Conservation (phyloP, 2,329 filamentous ascomycete species). For the Alternaria panax region DNA sequence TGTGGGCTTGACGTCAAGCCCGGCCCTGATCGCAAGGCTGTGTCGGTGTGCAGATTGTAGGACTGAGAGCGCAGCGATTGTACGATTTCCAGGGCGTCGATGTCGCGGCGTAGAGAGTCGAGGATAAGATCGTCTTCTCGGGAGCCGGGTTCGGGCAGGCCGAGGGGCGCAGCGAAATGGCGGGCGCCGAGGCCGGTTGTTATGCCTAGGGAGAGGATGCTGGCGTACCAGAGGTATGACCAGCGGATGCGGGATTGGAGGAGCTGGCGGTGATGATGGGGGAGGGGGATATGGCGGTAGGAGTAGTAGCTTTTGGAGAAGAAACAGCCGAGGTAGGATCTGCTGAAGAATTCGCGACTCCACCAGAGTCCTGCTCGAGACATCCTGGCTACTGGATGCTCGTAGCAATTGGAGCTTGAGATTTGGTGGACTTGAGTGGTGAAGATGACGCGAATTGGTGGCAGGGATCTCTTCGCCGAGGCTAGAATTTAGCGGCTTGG, state of each 20-base stretch:
- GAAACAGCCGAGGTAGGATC: not conserved
- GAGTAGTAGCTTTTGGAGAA: constrained; percentile 7
- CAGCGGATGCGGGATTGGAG: constrained; percentile 36
- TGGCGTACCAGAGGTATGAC: constrained; percentile 44
- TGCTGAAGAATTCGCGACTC: constrained; percentile 13
- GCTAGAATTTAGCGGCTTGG: constrained; percentile 36
- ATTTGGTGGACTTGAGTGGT: constrained; percentile 1
- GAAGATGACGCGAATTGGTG: not conserved
- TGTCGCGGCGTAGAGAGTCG: constrained; percentile 31
- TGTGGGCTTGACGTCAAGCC: constrained; percentile 6
- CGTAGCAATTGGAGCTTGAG: constrained; percentile 7
- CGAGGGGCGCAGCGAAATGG: constrained; percentile 36
- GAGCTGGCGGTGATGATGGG: too few relatives aligned
- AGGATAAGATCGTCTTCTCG: constrained; percentile 40
- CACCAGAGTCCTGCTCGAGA: constrained; percentile 27
- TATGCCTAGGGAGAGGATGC: constrained; percentile 36
- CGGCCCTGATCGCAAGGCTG: constrained; percentile 26
- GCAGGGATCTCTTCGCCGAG: constrained; percentile 28
- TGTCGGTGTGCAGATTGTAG: constrained; percentile 35
- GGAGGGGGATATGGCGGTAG: constrained; percentile 22
- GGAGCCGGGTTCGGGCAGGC: constrained; percentile 37
- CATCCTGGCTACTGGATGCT: constrained; percentile 24
- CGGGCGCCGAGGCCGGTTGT: constrained; percentile 34
- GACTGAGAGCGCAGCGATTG: constrained; percentile 40
- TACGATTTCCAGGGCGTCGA: constrained; percentile 45